Evolutionary conservation across 495 filamentous ascomycete genomes (phyloP), one percentile per base, ranked within the genome.

Genomic region (Penicillium pancosmium): DNA sequence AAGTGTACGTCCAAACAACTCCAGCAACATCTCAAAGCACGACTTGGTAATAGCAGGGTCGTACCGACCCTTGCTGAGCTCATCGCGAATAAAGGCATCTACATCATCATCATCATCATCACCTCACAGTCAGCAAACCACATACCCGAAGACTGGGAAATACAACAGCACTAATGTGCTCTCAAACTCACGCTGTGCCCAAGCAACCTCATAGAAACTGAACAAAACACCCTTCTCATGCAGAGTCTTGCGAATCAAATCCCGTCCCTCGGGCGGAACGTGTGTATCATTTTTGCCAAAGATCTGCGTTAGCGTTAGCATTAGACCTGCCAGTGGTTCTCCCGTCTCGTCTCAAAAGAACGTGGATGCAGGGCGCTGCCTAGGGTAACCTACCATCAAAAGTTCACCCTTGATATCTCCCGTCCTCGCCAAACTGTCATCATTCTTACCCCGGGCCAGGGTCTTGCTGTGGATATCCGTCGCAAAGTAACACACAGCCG

Each of bases 61-160:
- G 64, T 96, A 98, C 12, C 93, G 83, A 5, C 92, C 92, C 76
- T 97, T 98, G 68, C 88, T 92, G 47, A 93, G 78, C 74, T 98
- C 93, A 67, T 97, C 93, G n/a, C 93, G 84, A 67, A 98, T 96
- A 65, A 98, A 98, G 0, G 92, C 91, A 78, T 95, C 81, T 83
- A 51, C 13, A 11, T 49, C 2, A 41, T 41, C 36, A 55, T 40
- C 19, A 13, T 43, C 19, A 12, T n/a, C n/a, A 21, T 21, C 19
- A 21, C 19, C 12, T 40, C 36, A 40, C 11, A 16, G 49, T 41
- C 27, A 31, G 27, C 27, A 31, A 7, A 7, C 27, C 23, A 23
- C 23, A 23, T 23, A 3, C 23, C 23, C 23, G 23, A 4, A 4
- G 4, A 23, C 23, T 2, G 8, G 27, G 6, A 9, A 31, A 31